Base-by-base conservation (phyloP, 768 basidiomycete genomes). In the Exsudoporus frostii region DNA sequence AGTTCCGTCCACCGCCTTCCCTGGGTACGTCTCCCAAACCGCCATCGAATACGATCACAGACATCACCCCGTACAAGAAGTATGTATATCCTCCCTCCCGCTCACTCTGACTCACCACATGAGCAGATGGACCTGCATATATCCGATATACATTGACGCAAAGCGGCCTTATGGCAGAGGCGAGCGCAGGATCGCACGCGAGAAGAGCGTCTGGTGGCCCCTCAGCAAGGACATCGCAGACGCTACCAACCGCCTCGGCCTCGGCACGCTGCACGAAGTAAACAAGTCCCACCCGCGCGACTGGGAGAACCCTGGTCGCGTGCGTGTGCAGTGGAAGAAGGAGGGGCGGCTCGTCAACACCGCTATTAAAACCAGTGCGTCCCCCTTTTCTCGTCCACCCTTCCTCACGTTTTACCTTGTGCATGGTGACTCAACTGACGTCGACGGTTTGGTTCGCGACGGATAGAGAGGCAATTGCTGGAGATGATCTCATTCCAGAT, bases 301-400 rank as follows among this genome's bases (percentile, higher is more conserved):
- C 70, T 99, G 96, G 96, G 95, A 90, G 65, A 99, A 99, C 68
- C 96, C 96, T 0, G 96, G 96, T 9, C 82, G 96, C 24, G 92
- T 99, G 54, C 83, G 92, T 58, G 90, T 98, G 22, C 90, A 90
- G 65, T 92, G 88, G 88, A 92, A 90, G 79, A 87, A 86, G 68
- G 86, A 91, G 54, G 90, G 80, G 0, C 63, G 70, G 33, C 75
- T 87, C 9, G 71, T 88, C 54, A 87, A 91, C 62, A 75, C 79
- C 3, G 64, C 68, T n/a, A 84, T 92, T 64, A 84, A 80, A 73
- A 87, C 85, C 30, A 92, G 90, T 92, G 66, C 60, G 86, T 79
- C 42, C 29, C 37, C 40, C 48, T 45, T n/a, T 20, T 32, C 30
- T 38, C 42, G 0, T 44, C 25, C 22, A 17, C 45, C 30, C 14